Evolutionary conservation across 2,329 filamentous ascomycete species (phyloP).

Genomic region (Claviceps quebecensis): DNA sequence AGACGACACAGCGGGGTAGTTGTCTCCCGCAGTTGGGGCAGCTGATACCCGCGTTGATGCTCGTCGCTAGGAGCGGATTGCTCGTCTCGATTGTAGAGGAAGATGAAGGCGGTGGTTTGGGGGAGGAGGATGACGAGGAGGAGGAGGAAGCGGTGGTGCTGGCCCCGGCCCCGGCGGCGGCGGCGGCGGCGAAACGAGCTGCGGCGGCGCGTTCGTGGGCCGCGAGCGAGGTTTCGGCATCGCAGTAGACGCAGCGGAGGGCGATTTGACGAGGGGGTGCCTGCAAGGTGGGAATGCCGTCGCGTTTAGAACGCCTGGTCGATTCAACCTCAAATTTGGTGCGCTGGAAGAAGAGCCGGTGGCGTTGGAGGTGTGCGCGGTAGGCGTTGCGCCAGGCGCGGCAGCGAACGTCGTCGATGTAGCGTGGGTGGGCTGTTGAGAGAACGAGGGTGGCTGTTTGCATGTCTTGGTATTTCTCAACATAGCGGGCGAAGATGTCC

Average conservation of each 20-base stretch:
- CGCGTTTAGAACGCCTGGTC: constrained; percentile 52
- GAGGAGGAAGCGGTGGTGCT: background rate
- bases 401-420: constrained; percentile 64
- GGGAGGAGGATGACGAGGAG: background rate
- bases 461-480: constrained; percentile 61
- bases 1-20: constrained; percentile 53
- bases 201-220: constrained; percentile 18
- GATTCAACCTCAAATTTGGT: constrained; percentile 69
- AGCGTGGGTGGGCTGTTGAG: constrained; percentile 59
- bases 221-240: constrained; percentile 40
- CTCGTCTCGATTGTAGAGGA: constrained; percentile 20
- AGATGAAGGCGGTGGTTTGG: background rate
- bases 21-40: constrained; percentile 55
- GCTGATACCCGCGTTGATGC: constrained; percentile 45
- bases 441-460: constrained; percentile 67
- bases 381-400: constrained; percentile 60
- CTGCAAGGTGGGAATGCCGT: constrained; percentile 47
- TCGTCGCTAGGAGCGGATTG: constrained; percentile 45
- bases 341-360: constrained; percentile 59
- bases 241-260: constrained; percentile 65
- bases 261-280: constrained; percentile 56
- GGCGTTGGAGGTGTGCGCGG: constrained; percentile 56
- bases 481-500: constrained; percentile 62
- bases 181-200: constrained; percentile 1
- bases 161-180: background rate